Evolutionary conservation across 768 basidiomycete species (phyloP).

Genomic region (Pisolithus orientalis): DNA sequence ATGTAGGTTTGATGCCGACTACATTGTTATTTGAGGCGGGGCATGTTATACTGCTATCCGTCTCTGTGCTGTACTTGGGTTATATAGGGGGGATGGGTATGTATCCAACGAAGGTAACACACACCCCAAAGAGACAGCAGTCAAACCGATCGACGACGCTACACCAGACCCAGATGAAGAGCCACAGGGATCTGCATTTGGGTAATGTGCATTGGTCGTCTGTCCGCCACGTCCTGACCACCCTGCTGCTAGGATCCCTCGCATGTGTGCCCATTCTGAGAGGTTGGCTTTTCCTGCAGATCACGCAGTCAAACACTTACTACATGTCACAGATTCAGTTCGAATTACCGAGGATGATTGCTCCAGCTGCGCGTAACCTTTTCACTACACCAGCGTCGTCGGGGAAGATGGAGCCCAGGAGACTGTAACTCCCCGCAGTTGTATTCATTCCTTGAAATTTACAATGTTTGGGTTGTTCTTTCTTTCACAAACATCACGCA

Average conservation of each 20-base stretch:
- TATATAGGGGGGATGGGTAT: too few species aligned
- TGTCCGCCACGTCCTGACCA: conserved; percentile 57
- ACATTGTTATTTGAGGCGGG: too few species aligned
- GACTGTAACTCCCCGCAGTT: conserved; percentile 33
- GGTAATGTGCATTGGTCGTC: conserved; percentile 43
- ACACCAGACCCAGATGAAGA: conserved; percentile 57
- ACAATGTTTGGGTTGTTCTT: not conserved
- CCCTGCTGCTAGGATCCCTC: conserved; percentile 40
- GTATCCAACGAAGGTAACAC: conserved; percentile 22
- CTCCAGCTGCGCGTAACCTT: conserved; percentile 26
- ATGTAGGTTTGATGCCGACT: conserved; percentile 44
- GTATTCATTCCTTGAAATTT: conserved; percentile 33
- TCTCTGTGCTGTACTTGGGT: too few species aligned
- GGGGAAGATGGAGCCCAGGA: conserved; percentile 28
- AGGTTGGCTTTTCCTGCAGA: conserved; percentile 47
- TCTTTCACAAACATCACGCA: not conserved
- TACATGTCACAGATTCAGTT: not conserved
- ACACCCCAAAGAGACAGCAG: conserved; percentile 39
- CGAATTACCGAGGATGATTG: conserved; percentile 27
- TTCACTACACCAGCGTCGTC: conserved; percentile 31
- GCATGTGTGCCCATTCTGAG: conserved; percentile 47
- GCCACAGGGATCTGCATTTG: conserved; percentile 48
- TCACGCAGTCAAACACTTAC: not conserved
- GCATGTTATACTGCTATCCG: too few species aligned
- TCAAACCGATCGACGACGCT: conserved; percentile 45